Conservation (phyloP, 2,329 filamentous ascomycete species). For the Stylonectria norvegica region DNA sequence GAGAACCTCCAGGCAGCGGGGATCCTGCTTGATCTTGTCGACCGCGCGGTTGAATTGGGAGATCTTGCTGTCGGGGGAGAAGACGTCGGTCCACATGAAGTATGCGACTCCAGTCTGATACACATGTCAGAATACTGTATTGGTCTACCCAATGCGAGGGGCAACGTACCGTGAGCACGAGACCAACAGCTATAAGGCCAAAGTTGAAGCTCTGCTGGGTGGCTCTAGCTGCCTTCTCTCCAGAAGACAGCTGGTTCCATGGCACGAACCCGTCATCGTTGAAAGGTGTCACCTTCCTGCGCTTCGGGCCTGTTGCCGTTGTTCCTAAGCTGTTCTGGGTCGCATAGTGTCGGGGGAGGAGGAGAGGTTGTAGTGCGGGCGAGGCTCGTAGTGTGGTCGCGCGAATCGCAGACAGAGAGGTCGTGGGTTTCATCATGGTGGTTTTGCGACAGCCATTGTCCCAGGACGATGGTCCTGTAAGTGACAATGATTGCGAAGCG, state of each 20-base stretch:
- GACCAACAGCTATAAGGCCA: slow-evolving; percentile 68
- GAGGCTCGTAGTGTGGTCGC: slow-evolving; percentile 27
- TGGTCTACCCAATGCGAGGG: background rate
- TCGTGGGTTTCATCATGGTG: slow-evolving; percentile 46
- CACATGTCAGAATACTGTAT: slow-evolving; percentile 11
- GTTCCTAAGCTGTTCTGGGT: slow-evolving; percentile 50
- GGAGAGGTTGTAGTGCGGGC: slow-evolving; percentile 34
- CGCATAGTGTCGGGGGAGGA: slow-evolving; percentile 52
- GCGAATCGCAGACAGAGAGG: slow-evolving; percentile 36
- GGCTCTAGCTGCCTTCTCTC: slow-evolving; percentile 78
- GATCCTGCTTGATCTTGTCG: slow-evolving; percentile 70
- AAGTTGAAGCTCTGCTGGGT: slow-evolving; percentile 92
- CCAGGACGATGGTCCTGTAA: slow-evolving; percentile 15
- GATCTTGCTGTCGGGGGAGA: slow-evolving; percentile 80
- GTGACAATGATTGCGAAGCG: slow-evolving; percentile 2
- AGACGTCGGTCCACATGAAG: slow-evolving; percentile 77
- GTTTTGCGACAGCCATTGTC: slow-evolving; percentile 35
- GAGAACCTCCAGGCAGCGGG: slow-evolving; percentile 67
- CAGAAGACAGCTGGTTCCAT: slow-evolving; percentile 71
- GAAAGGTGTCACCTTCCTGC: slow-evolving; percentile 74
- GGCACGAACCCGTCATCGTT: slow-evolving; percentile 81
- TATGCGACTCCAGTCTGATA: slow-evolving; percentile 70
- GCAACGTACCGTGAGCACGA: slow-evolving; percentile 65
- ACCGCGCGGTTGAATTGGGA: slow-evolving; percentile 86
- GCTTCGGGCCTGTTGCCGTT: slow-evolving; percentile 42